Evolutionary conservation across 176 grass and related monocot genomes (phyloP), one percentile per base, ranked within the genome.

Genomic region (Saccharum spontaneum): DNA sequence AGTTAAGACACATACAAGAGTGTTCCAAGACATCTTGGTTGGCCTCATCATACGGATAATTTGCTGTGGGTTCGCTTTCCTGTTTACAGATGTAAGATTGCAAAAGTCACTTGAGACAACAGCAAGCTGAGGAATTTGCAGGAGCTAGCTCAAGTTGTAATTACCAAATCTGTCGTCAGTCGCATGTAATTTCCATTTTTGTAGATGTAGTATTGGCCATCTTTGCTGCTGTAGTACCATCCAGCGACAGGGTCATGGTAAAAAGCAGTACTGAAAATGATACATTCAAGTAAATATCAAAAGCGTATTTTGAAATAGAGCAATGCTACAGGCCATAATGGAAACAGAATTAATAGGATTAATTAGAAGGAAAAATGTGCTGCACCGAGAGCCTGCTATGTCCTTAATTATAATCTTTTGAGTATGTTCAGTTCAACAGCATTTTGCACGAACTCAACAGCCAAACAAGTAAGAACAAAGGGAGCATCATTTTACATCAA

Each of bases 171-270:
- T 69, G 85, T 69, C 17, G 13, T 68, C 61, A 88, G 88, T 10
- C 61, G 88, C 64, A 90, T 11, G 43, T 90, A 98, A 69, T 79
- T 81, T 90, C 83, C 91, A 84, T 95, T 77, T 65, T 92, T 80
- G 52, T 83, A 98, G 65, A 69, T 79, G 69, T 95, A 95, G 59
- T 98, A 95, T 16, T 79, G 76, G 20, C 91, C 84, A 83, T 98
- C 91, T 86, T 72, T 88, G 75, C 85, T 89, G 84, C 78, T 91
- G 82, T 92, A 98, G 75, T 94, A 95, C 93, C 96, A 95, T 74
- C 93, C 97, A 85, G 91, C 88, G 10, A 69, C 36, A 30, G 93
- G 88, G 60, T 98, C 93, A 75, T 98, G 90, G 67, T 95, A 98
- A 90, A 98, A 98, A 65, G 91, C 90, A 76, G 89, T 95, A 84